Percentiles rank a stretch among this genome's conserved stretches.
These are phyloP conservation scores for Graphiopsis chlorocephala DNA, from an alignment of 2,329 filamentous ascomycete genomes.

Conservation along the genomic window DNA sequence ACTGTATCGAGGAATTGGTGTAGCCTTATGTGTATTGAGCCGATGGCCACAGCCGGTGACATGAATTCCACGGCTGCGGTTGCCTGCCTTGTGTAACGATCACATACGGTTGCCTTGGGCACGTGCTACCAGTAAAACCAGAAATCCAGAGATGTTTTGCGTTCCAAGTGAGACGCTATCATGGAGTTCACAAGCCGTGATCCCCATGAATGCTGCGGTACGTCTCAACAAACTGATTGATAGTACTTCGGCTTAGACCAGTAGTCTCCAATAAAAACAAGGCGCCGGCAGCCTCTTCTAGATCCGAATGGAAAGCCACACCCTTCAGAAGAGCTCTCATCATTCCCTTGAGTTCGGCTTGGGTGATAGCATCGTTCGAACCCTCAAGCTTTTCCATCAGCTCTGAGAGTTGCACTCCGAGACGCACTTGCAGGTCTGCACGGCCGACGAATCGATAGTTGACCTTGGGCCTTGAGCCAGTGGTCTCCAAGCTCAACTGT, in stretches of 20 bases:
- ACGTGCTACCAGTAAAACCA: not conserved
- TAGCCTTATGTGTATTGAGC: too few relatives aligned
- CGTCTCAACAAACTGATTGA: not conserved
- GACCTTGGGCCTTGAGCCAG: not conserved
- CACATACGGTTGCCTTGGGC: not conserved
- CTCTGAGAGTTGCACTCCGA: not conserved
- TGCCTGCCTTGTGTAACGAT: too few relatives aligned
- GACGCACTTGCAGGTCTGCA: not conserved
- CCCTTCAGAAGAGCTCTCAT: not conserved
- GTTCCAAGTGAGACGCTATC: not conserved
- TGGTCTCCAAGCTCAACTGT: not conserved
- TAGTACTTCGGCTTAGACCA: not conserved
- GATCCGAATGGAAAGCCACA: not conserved
- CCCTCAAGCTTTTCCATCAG: not conserved
- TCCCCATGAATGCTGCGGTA: not conserved
- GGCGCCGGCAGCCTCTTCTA: not conserved
- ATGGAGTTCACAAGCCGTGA: not conserved
- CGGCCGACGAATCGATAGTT: not conserved
- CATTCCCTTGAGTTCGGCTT: not conserved
- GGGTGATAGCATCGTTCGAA: not conserved
- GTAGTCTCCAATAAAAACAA: not conserved
- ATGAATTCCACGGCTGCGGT: too few relatives aligned
- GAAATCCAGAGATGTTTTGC: not conserved
- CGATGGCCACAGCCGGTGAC: too few relatives aligned
- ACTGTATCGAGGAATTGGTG: too few relatives aligned